Evolutionary conservation across 2,329 filamentous ascomycete genomes (phyloP).

Genomic region (Pezicula neosporulosa): DNA sequence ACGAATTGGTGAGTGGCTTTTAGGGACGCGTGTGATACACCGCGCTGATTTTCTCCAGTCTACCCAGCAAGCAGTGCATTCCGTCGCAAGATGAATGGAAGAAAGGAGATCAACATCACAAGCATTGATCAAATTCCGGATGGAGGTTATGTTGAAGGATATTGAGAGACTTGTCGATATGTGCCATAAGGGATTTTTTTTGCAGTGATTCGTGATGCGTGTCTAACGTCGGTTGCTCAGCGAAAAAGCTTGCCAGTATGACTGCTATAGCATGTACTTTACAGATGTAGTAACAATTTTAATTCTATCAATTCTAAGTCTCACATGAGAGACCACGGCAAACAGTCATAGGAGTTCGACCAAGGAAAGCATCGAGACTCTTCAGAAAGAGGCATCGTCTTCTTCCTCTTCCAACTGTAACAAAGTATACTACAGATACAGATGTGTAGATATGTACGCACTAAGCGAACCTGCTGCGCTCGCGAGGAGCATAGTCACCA

Average conservation of each 20-base stretch:
- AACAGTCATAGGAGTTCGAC: no score
- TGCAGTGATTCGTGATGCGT: no score
- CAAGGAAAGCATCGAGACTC: no score
- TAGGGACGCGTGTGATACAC: neutral
- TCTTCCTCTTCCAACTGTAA: neutral
- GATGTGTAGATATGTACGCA: slow-evolving; percentile 18
- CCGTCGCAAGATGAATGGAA: slow-evolving; percentile 34
- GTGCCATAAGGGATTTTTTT: neutral
- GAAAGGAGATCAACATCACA: slow-evolving; percentile 31
- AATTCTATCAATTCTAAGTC: neutral
- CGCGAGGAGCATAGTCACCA: slow-evolving; percentile 21
- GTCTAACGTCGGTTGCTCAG: no score
- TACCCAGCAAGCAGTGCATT: slow-evolving; percentile 34
- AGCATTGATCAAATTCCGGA: slow-evolving; percentile 35
- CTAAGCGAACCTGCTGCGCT: slow-evolving; percentile 26
- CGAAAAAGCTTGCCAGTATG: no score
- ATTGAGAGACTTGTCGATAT: neutral
- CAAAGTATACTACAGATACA: neutral
- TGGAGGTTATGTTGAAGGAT: slow-evolving; percentile 7
- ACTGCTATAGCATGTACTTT: no score
- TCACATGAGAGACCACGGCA: no score
- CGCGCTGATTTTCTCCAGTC: slow-evolving; percentile 14
- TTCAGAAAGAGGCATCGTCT: neutral
- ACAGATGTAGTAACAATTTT: neutral
- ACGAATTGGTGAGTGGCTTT: slow-evolving; percentile 20